Percentiles rank a stretch among this genome's conserved stretches.
These are phyloP conservation scores for Camellia japonica DNA, from an alignment of 148 eudicot genomes.

Conservation along the genomic window DNA sequence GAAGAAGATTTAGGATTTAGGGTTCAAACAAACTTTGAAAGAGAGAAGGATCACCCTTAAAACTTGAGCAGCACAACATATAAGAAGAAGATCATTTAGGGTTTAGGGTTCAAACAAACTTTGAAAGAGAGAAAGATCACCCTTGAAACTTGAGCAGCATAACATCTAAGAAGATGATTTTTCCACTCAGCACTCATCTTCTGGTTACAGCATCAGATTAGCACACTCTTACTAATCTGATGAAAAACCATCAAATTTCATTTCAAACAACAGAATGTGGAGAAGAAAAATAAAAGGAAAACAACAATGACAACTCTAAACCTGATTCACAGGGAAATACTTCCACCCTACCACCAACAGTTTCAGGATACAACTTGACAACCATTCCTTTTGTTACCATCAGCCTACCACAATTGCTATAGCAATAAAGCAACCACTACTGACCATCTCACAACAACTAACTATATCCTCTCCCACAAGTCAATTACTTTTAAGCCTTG, in stretches of 20 bases:
- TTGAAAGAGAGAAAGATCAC: not conserved
- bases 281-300: not conserved
- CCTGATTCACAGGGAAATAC: not conserved
- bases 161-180: not conserved
- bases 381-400: not conserved
- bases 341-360: not conserved
- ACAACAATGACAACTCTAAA: not conserved
- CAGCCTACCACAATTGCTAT: not conserved
- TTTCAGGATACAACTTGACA: not conserved
- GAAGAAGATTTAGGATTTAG: no score
- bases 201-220: no score
- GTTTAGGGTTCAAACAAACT: not conserved
- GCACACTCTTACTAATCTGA: no score
- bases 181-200: not conserved
- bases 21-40: not conserved
- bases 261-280: not conserved
- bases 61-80: not conserved
- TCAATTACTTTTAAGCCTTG: not conserved
- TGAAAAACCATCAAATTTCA: not conserved
- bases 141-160: not conserved
- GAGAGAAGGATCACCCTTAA: not conserved
- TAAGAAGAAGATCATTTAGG: not conserved
- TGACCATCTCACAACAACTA: not conserved
- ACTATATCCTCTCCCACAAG: not conserved
- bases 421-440: not conserved